Evolutionary conservation across 2,329 filamentous ascomycete genomes (phyloP).

Genomic region (Talaromyces sp.): DNA sequence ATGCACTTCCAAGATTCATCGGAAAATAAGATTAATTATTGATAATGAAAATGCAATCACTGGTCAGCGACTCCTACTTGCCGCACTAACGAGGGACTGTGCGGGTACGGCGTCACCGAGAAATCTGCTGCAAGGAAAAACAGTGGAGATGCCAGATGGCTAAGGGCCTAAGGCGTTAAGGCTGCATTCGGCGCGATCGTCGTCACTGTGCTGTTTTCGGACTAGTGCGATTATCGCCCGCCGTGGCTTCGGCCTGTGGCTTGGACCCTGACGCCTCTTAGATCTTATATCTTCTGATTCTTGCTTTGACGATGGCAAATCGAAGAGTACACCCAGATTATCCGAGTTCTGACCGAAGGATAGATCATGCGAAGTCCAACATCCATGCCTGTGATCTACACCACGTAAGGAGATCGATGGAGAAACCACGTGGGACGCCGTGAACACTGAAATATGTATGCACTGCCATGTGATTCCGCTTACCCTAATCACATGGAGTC

Average conservation of each 20-base stretch:
- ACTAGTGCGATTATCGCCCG: neutral
- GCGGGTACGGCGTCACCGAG: slow-evolving; percentile 10
- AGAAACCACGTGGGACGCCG: neutral
- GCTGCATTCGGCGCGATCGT: slow-evolving; percentile 4
- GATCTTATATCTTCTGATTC: neutral
- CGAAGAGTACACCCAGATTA: too few species aligned
- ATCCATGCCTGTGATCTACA: neutral
- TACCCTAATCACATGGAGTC: neutral
- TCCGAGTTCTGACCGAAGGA: neutral
- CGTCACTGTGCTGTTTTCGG: neutral
- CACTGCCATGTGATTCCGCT: neutral
- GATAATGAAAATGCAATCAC: neutral
- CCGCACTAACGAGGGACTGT: neutral
- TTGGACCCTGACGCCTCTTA: neutral
- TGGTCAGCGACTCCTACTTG: neutral
- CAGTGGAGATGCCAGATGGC: slow-evolving; percentile 5
- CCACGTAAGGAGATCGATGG: neutral
- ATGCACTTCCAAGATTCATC: neutral
- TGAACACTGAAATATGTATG: too few species aligned
- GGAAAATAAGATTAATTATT: neutral
- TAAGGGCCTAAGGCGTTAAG: neutral
- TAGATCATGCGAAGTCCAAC: neutral
- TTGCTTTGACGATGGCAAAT: neutral
- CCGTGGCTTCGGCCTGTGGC: slow-evolving; percentile 2
- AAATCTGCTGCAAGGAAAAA: slow-evolving; percentile 1